These are phyloP conservation scores for Yarrowia sp. DNA, from an alignment of 805 yeast genomes.

Conservation along the genomic window DNA sequence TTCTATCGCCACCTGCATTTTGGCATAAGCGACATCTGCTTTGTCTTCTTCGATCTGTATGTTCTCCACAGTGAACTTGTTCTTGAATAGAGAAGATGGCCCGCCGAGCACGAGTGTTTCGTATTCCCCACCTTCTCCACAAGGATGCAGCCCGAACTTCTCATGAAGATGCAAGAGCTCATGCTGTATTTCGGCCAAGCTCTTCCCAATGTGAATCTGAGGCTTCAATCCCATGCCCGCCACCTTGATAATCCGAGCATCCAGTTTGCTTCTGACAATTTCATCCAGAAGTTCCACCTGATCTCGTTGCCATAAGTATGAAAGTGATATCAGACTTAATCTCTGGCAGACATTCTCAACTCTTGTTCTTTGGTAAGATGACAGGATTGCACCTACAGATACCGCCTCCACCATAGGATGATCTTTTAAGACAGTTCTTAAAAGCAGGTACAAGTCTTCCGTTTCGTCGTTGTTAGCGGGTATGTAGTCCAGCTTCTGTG, in stretches of 20 bases:
- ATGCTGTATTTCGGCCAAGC: slow-evolving; percentile 60
- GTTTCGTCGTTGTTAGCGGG: slow-evolving; percentile 77
- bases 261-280: slow-evolving; percentile 63
- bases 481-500: slow-evolving; percentile 64
- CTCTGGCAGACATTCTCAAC: slow-evolving; percentile 88
- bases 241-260: slow-evolving; percentile 85
- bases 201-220: slow-evolving; percentile 57
- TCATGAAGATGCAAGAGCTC: slow-evolving; percentile 51
- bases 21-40: slow-evolving; percentile 26
- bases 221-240: slow-evolving; percentile 78
- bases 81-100: slow-evolving; percentile 58
- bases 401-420: slow-evolving; percentile 81
- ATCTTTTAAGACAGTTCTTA: slow-evolving; percentile 45
- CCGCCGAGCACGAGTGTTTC: slow-evolving; percentile 91
- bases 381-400: slow-evolving; percentile 92
- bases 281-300: slow-evolving; percentile 78
- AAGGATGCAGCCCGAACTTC: slow-evolving; percentile 79
- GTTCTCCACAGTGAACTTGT: slow-evolving; percentile 31
- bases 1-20: background rate
- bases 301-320: slow-evolving; percentile 87
- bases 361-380: slow-evolving; percentile 91
- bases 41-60: slow-evolving; percentile 27
- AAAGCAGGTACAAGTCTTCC: slow-evolving; percentile 66
- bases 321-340: slow-evolving; percentile 61
- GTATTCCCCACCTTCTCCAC: slow-evolving; percentile 99